phyloP scores from a whole-genome alignment of 352 stramenopile genomes.

The Globisporangium irregulare region DNA sequence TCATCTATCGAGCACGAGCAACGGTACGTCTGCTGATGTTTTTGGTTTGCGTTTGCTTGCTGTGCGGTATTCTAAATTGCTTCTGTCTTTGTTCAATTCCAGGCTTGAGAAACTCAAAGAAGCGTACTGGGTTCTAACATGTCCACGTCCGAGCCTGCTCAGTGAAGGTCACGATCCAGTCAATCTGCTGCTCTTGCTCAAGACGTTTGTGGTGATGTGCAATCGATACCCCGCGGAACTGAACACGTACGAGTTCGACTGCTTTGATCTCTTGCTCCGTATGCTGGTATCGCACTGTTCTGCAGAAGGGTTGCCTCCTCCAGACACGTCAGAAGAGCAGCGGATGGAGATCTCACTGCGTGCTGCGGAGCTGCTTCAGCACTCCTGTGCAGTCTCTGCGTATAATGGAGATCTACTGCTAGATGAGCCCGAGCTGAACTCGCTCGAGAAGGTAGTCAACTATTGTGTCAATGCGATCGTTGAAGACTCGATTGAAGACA shows the following conservation, averaged over 20 bases:
- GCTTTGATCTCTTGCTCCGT: conserved; percentile 58
- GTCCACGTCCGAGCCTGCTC: conserved; percentile 60
- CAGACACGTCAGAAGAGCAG: conserved; percentile 44
- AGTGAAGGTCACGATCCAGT: conserved; percentile 66
- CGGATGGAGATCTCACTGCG: conserved; percentile 55
- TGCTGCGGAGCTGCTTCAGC: conserved; percentile 63
- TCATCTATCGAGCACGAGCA: conserved; percentile 30
- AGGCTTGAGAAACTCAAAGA: conserved; percentile 49
- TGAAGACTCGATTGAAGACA: conserved; percentile 26
- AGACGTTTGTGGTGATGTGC: conserved; percentile 64
- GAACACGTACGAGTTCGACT: conserved; percentile 60
- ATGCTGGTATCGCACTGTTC: conserved; percentile 64
- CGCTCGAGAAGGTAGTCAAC: conserved; percentile 64
- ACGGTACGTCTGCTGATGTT: conserved; percentile 28
- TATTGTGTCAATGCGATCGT: conserved; percentile 67
- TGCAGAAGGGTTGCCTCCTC: conserved; percentile 32
- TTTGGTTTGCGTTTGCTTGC: not conserved
- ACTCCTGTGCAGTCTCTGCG: conserved; percentile 58
- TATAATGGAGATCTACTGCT: conserved; percentile 59
- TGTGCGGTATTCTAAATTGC: not conserved
- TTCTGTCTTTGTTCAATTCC: not conserved
- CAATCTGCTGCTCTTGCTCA: conserved; percentile 65
- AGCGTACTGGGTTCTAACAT: conserved; percentile 67
- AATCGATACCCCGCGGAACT: conserved; percentile 54
- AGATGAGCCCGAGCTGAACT: conserved; percentile 36